phyloP scores from a whole-genome alignment of 495 filamentous ascomycete species.

The Viridothelium virens region DNA sequence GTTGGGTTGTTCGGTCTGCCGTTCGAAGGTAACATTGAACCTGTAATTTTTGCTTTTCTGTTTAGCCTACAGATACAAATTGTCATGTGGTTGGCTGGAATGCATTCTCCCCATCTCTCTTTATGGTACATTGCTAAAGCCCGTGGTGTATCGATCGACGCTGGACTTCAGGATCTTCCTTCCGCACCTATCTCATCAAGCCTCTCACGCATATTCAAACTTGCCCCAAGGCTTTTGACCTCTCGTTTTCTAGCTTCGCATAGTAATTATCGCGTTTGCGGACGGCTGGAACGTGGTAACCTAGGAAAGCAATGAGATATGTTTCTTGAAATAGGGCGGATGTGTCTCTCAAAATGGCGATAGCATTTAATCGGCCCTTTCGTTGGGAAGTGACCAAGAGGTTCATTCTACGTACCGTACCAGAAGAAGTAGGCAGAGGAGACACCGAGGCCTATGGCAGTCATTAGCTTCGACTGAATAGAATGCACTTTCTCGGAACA shows the following conservation, averaged over 20 bases:
- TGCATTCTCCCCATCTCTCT: not conserved
- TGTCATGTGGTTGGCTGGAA: not conserved
- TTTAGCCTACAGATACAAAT: not conserved
- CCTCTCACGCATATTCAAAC: slow-evolving; percentile 19
- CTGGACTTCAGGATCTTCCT: not conserved
- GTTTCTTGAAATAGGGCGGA: not conserved
- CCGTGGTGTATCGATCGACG: not conserved
- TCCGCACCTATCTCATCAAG: not conserved
- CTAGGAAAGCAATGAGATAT: slow-evolving; percentile 31
- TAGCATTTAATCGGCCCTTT: not conserved
- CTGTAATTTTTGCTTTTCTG: not conserved
- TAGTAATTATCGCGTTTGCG: slow-evolving; percentile 70
- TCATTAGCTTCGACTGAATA: slow-evolving; percentile 13
- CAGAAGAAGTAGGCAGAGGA: slow-evolving; percentile 69
- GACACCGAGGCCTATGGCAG: slow-evolving; percentile 52
- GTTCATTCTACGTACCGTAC: slow-evolving; percentile 59
- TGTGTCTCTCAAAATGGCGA: not conserved
- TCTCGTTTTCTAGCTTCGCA: slow-evolving; percentile 64
- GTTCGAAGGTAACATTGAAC: not conserved
- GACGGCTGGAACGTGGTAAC: slow-evolving; percentile 71
- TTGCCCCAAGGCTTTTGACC: slow-evolving; percentile 41
- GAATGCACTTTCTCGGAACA: not conserved
- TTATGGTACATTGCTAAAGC: not conserved
- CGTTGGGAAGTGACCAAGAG: not conserved
- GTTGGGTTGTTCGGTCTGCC: not conserved